These are phyloP conservation scores for Aspergillus unguis DNA, from an alignment of 2,329 filamentous ascomycete genomes.

Conservation along the genomic window DNA sequence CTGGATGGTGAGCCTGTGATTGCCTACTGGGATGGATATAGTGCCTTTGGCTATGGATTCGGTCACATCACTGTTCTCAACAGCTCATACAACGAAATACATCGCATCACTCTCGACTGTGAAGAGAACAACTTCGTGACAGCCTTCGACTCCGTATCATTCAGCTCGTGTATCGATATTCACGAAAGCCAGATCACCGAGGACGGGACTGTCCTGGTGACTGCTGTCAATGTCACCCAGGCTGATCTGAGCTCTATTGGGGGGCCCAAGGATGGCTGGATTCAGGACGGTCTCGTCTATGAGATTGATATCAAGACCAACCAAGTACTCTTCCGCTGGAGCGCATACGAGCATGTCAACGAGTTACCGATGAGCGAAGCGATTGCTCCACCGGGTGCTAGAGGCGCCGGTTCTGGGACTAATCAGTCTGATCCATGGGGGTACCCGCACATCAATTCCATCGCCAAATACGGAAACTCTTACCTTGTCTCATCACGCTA, in stretches of 20 bases:
- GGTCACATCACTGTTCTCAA: constrained; percentile 1
- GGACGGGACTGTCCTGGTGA: constrained; percentile 21
- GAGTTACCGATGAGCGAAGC: constrained; percentile 19
- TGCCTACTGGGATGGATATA: constrained; percentile 24
- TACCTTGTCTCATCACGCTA: constrained; percentile 22
- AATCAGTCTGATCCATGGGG: constrained; percentile 20
- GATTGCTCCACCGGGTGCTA: constrained; percentile 7
- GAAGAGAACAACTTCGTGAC: not conserved
- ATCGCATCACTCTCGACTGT: not conserved
- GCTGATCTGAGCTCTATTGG: constrained; percentile 20
- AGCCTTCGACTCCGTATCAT: not conserved
- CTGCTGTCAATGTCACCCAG: constrained; percentile 16
- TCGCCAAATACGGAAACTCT: constrained; percentile 21
- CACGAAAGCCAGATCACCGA: constrained; percentile 24
- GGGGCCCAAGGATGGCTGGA: constrained; percentile 23
- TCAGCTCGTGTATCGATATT: constrained; percentile 8
- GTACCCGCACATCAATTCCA: constrained; percentile 24
- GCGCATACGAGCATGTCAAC: constrained; percentile 21
- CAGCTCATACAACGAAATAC: not conserved
- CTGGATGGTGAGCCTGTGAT: constrained; percentile 22
- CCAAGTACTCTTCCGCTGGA: constrained; percentile 26
- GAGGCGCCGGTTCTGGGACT: constrained; percentile 3
- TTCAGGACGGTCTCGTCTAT: constrained; percentile 26
- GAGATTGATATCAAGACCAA: constrained; percentile 27
- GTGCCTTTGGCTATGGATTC: constrained; percentile 16